Evolutionary conservation across 768 basidiomycete species (phyloP).

Genomic region (Postia placenta): DNA sequence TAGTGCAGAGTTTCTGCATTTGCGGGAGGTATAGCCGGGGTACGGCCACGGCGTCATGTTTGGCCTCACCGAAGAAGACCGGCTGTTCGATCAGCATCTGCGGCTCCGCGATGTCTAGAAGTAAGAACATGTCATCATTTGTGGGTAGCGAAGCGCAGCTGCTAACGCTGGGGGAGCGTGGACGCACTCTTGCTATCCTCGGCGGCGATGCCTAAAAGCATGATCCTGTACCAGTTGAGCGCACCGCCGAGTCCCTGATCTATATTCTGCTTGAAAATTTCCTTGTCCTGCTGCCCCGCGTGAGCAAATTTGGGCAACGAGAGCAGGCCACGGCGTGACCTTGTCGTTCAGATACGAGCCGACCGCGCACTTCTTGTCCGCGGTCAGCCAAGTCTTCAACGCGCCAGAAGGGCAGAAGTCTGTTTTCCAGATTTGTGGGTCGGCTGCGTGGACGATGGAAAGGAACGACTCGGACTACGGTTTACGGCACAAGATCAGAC

Average conservation of each 20-base stretch:
- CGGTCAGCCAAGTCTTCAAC: constrained; percentile 26
- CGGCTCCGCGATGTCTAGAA: constrained; percentile 15
- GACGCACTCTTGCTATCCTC: constrained; percentile 22
- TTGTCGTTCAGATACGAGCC: constrained; percentile 27
- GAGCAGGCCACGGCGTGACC: constrained; percentile 15
- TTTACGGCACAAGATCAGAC: too few relatives aligned
- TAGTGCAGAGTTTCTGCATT: constrained; percentile 24
- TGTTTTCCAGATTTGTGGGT: constrained; percentile 30
- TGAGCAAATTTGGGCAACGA: not conserved
- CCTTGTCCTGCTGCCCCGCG: constrained; percentile 15
- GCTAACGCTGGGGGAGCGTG: not conserved
- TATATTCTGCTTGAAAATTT: constrained; percentile 17
- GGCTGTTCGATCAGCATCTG: constrained; percentile 27
- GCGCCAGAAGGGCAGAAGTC: constrained; percentile 30
- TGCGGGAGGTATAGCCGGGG: constrained; percentile 17
- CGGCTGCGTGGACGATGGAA: constrained; percentile 27
- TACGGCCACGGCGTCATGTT: constrained; percentile 29
- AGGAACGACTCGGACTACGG: constrained; percentile 36
- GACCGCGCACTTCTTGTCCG: constrained; percentile 19
- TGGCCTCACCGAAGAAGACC: constrained; percentile 31
- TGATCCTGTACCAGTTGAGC: constrained; percentile 33
- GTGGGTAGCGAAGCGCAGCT: not conserved
- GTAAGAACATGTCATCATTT: not conserved
- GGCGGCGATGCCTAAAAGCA: constrained; percentile 22
- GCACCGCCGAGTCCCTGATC: constrained; percentile 28